Percentiles rank a stretch among this genome's conserved stretches.
Evolutionary conservation across 257 asterid species (phyloP).

Genomic region (Solanum etuberosum): DNA sequence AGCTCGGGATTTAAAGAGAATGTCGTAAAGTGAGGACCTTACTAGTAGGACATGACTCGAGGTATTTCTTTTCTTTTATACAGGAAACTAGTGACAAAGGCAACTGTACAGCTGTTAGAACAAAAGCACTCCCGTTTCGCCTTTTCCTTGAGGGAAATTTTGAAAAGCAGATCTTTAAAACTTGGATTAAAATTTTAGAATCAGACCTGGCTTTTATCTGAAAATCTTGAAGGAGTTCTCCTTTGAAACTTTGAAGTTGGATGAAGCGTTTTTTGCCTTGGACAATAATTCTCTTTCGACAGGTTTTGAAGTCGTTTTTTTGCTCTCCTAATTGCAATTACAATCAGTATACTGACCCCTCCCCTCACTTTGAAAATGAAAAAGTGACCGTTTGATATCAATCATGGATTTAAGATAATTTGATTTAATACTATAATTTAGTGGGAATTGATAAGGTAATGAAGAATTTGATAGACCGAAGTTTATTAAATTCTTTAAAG

Average conservation of each 20-base stretch:
- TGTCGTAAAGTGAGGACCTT: not conserved
- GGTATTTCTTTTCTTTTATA: not conserved
- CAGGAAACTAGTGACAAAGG: not conserved
- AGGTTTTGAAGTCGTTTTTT: not conserved
- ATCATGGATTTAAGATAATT: not conserved
- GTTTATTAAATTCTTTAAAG: not conserved
- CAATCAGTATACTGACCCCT: not conserved
- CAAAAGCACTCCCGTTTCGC: not conserved
- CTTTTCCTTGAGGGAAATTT: not conserved
- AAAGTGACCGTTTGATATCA: not conserved
- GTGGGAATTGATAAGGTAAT: not conserved
- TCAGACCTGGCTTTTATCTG: not conserved
- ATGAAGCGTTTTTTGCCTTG: not conserved
- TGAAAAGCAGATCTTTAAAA: not conserved
- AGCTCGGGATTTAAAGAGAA: slow-evolving; percentile 15
- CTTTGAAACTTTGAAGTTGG: not conserved
- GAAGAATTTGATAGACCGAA: not conserved
- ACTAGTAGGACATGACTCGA: not conserved
- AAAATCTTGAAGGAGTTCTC: not conserved
- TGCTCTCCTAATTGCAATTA: not conserved
- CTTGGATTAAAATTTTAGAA: not conserved
- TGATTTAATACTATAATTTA: not conserved
- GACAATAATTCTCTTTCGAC: not conserved
- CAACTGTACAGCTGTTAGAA: not conserved
- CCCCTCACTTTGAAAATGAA: not conserved